A percentile compares a stretch with the other conserved stretches of the same genome.
phyloP scores from a whole-genome alignment of 306 rosid species.

The Trichosanthes cucumerina region DNA sequence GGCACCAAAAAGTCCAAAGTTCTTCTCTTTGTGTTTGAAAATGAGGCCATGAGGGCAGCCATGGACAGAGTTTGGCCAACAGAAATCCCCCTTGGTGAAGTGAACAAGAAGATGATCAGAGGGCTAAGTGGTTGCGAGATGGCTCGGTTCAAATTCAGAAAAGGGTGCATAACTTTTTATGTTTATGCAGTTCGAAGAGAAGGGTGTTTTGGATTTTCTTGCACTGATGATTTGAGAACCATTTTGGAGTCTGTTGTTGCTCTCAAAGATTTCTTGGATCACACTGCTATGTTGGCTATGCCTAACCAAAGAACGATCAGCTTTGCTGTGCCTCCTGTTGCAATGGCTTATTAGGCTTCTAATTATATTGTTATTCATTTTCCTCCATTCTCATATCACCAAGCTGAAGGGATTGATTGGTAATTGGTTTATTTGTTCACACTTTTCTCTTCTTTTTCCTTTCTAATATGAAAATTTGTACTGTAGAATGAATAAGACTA shows the following conservation, averaged over 20 bases:
- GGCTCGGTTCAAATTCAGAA: slow-evolving; percentile 94
- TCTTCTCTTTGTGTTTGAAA: slow-evolving; percentile 67
- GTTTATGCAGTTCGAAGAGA: slow-evolving; percentile 68
- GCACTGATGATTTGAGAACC: slow-evolving; percentile 58
- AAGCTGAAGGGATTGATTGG: slow-evolving; percentile 18
- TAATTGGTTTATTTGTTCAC: slow-evolving; percentile 57
- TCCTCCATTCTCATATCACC: not conserved
- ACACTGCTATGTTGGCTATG: slow-evolving; percentile 88
- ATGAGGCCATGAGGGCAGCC: slow-evolving; percentile 39
- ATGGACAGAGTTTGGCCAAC: slow-evolving; percentile 68
- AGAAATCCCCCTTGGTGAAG: slow-evolving; percentile 82
- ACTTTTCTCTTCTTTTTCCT: slow-evolving; percentile 16
- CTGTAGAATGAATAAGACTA: slow-evolving; percentile 34
- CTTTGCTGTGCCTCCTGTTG: slow-evolving; percentile 37
- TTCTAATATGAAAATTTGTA: slow-evolving; percentile 19
- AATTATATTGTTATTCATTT: not conserved
- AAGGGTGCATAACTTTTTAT: slow-evolving; percentile 88
- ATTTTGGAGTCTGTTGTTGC: slow-evolving; percentile 71
- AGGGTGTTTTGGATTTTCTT: slow-evolving; percentile 54
- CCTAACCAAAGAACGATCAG: slow-evolving; percentile 71
- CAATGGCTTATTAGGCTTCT: slow-evolving; percentile 74
- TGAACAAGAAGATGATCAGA: slow-evolving; percentile 62
- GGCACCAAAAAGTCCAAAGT: slow-evolving; percentile 94
- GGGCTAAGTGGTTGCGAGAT: slow-evolving; percentile 66
- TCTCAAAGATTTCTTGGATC: slow-evolving; percentile 93